phyloP scores from a whole-genome alignment of 805 yeast genomes.

The Hanseniaspora pseudoguilliermondii region DNA sequence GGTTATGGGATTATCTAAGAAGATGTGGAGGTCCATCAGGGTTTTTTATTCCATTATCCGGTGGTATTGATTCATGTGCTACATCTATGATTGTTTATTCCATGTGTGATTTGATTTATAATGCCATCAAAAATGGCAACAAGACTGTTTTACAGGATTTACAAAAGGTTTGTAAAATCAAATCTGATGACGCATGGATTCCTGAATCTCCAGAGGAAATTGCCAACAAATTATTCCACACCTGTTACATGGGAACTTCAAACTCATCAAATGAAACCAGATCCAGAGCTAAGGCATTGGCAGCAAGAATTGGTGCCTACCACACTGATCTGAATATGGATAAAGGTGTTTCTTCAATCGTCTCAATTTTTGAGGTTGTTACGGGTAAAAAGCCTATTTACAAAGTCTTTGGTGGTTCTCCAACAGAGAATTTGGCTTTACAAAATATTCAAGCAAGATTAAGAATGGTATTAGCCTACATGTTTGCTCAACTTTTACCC shows the following conservation, averaged over 20 bases:
- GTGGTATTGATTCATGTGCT: slow-evolving; percentile 97
- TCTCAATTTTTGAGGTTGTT: slow-evolving; percentile 67
- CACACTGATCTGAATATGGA: slow-evolving; percentile 93
- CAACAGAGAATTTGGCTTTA: slow-evolving; percentile 80
- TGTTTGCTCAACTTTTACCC: slow-evolving; percentile 88
- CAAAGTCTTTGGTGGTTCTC: slow-evolving; percentile 87
- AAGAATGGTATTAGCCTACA: slow-evolving; percentile 85
- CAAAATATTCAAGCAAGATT: slow-evolving; percentile 95
- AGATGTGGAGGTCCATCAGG: slow-evolving; percentile 76
- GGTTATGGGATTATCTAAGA: slow-evolving; percentile 97
- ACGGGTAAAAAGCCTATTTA: slow-evolving; percentile 84
- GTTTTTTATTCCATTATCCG: slow-evolving; percentile 82
- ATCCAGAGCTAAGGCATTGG: slow-evolving; percentile 62
- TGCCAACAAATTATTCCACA: slow-evolving; percentile 65
- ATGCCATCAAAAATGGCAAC: slow-evolving; percentile 51
- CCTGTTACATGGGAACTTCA: slow-evolving; percentile 90
- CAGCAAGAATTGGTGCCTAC: slow-evolving; percentile 67
- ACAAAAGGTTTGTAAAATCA: slow-evolving; percentile 48
- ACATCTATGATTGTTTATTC: slow-evolving; percentile 89
- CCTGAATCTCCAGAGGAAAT: slow-evolving; percentile 69
- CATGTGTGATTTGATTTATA: slow-evolving; percentile 77
- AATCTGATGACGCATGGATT: slow-evolving; percentile 37
- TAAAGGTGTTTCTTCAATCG: slow-evolving; percentile 57
- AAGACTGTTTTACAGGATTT: slow-evolving; percentile 67
- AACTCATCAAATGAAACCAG: slow-evolving; percentile 87